These are phyloP conservation scores for Ogataea wickerhamii DNA, from an alignment of 805 yeast species.

Conservation along the genomic window DNA sequence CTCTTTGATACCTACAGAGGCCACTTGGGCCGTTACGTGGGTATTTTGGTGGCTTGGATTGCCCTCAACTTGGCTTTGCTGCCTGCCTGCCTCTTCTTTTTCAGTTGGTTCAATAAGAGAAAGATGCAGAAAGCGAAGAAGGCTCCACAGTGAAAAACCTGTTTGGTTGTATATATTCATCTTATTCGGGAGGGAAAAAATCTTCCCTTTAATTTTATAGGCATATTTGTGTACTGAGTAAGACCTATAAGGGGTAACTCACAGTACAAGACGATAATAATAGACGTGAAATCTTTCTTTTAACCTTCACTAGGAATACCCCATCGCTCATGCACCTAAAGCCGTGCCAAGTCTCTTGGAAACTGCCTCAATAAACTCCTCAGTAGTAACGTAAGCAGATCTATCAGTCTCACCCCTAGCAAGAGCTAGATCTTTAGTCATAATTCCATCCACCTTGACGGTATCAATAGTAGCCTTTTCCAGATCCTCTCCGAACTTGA, in stretches of 20 bases:
- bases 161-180: no score
- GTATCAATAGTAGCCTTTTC: conserved; percentile 86
- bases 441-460: conserved; percentile 75
- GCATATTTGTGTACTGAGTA: neutral
- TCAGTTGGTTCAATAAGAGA: conserved; percentile 36
- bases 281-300: neutral
- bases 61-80: conserved; percentile 43
- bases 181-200: no score
- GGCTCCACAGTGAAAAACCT: no score
- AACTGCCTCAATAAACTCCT: conserved; percentile 76
- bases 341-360: conserved; percentile 43
- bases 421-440: conserved; percentile 95
- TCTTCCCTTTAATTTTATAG: neutral
- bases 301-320: neutral
- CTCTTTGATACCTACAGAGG: conserved; percentile 56
- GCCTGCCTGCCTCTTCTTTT: conserved; percentile 43
- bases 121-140: conserved; percentile 11
- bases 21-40: conserved; percentile 55
- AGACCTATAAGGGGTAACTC: no score
- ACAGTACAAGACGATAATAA: neutral
- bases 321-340: conserved; percentile 15
- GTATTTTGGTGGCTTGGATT: conserved; percentile 58
- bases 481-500: conserved; percentile 69
- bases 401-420: conserved; percentile 68
- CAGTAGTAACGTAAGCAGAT: conserved; percentile 64